Base-by-base conservation (phyloP, 75 land plant genomes). In the Gnetum montanum region DNA sequence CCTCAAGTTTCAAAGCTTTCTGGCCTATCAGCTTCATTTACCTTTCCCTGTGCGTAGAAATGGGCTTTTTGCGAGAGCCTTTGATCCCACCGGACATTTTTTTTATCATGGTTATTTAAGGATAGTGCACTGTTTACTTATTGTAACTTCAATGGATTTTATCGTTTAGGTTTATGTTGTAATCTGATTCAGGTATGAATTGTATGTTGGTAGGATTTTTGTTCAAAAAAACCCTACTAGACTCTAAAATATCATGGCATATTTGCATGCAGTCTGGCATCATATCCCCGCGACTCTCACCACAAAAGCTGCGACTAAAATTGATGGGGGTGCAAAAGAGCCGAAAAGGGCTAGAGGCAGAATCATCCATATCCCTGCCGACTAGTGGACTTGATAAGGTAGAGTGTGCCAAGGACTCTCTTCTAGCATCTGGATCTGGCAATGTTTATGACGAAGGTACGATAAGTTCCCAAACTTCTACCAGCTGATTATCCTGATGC, bases 391-490 rank as follows among this genome's bases (percentile, higher is more conserved):
- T 36, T 31, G 55, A 33, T 53, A 53, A 29, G 8, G 55, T 20
- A 11, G 57, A 60, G 60, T 48, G 61, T 60, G 62, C 15, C 10
- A 53, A 58, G 35, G 34, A 60, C 62, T 13, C 60, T 60, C 29
- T 60, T 30, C 26, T 60, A 34, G 28, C 34, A 29, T 49, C 57
- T 28, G 34, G 33, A 57, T 49, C 57, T 31, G 34, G 59, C 53
- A 30, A 55, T 54, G 29, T 53, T 18, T 22, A 53, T 4, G 55
- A 53, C 12, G 55, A 53, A 31, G 55, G 55, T 53, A 53, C 31
- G 31, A 31, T 20, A 25, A 53, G 20, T 11, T 12, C 23, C 22
- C 22, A 20, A 15, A 15, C 16, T 41, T 41, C 16, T 15, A 15
- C 13, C 4, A 15, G 13, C 4, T 41, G 43, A 41, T 15, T 6